Conservation (phyloP, 1,284 basidiomycete genomes). For the Somion occarium region DNA sequence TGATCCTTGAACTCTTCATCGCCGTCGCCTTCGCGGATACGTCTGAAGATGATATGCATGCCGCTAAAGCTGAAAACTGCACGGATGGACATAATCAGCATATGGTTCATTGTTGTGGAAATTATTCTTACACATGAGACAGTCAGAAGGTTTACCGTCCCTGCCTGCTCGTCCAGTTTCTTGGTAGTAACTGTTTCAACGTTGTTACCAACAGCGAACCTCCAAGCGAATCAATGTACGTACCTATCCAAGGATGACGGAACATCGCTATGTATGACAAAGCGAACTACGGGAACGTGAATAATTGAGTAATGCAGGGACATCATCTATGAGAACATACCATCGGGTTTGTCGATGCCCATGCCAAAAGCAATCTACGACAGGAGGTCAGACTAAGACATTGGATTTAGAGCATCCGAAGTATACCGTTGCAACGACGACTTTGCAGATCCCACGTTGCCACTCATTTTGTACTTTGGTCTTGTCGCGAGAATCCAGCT, state of each 20-base stretch:
- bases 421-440: slow-evolving; percentile 88
- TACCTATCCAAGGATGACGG: slow-evolving; percentile 62
- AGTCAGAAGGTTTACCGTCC: slow-evolving; percentile 64
- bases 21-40: slow-evolving; percentile 40
- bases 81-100: no score
- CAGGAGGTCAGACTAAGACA: slow-evolving; percentile 7
- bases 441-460: slow-evolving; percentile 68
- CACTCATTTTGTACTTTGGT: slow-evolving; percentile 66
- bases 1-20: slow-evolving; percentile 54
- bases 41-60: no score
- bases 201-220: background rate
- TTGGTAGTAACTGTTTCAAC: slow-evolving; percentile 60
- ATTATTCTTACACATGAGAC: slow-evolving; percentile 56
- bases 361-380: slow-evolving; percentile 81
- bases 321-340: slow-evolving; percentile 29
- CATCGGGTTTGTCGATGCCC: slow-evolving; percentile 92
- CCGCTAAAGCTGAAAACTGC: slow-evolving; percentile 44
- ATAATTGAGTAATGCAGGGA: slow-evolving; percentile 73
- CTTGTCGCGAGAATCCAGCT: slow-evolving; percentile 64
- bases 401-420: background rate
- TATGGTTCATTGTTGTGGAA: no score
- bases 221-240: slow-evolving; percentile 2
- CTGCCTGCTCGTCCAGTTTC: slow-evolving; percentile 85
- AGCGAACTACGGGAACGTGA: slow-evolving; percentile 48
- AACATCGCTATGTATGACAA: slow-evolving; percentile 72